These are phyloP conservation scores for Amanita inopinata DNA, from an alignment of 768 basidiomycete genomes.

Conservation along the genomic window DNA sequence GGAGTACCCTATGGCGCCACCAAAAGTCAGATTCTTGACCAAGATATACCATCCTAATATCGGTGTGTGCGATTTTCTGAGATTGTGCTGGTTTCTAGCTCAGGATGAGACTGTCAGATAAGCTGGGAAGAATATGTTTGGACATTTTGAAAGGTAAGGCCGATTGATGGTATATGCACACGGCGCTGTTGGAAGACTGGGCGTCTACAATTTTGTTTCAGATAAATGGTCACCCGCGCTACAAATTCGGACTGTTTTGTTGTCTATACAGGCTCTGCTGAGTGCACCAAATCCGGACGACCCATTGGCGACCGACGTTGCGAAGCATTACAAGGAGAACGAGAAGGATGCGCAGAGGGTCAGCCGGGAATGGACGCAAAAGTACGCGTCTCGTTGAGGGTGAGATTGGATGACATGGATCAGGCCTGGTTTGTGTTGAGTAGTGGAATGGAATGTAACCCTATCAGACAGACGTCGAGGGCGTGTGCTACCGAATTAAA, in stretches of 20 bases:
- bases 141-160: conserved; percentile 89
- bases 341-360: conserved; percentile 89
- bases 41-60: conserved; percentile 99
- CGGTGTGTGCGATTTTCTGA: conserved; percentile 44
- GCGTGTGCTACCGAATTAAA: no score
- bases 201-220: no score
- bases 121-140: conserved; percentile 95
- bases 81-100: conserved; percentile 3
- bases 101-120: no score
- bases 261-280: conserved; percentile 94
- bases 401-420: background rate
- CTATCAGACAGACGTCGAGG: background rate
- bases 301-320: conserved; percentile 88
- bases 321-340: conserved; percentile 98
- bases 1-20: conserved; percentile 99
- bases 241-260: conserved; percentile 94
- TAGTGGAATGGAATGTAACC: background rate
- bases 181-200: no score
- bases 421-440: background rate
- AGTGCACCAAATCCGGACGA: conserved; percentile 96
- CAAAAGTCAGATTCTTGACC: conserved; percentile 94
- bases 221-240: conserved; percentile 99
- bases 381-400: conserved; percentile 45
- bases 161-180: no score
- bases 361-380: conserved; percentile 91